Evolutionary conservation across 2,329 filamentous ascomycete genomes (phyloP), one percentile per base, ranked within the genome.

Genomic region (Aureobasidium melanogenum): DNA sequence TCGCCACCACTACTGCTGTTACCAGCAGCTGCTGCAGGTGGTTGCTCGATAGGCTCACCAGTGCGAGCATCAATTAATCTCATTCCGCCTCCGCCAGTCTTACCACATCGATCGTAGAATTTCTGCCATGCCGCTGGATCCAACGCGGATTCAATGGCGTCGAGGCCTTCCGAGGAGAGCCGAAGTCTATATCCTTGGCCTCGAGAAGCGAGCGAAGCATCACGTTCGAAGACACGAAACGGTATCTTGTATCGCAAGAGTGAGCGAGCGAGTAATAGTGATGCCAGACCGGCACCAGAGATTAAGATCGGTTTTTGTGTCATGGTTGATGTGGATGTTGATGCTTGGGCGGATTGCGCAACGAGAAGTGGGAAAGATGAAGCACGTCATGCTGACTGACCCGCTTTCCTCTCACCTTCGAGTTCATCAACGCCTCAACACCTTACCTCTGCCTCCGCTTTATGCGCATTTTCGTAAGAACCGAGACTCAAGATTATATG

Each of bases 161-260:
- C 79, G 0, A 86, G 74, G 0, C 83, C 83, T 65, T 84, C 77
- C 0, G 70, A 57, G 0, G 82, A 85, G 2, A 87, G 76, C 14
- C 84, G 80, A 7, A 86, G 74, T 2, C 84, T 74, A 70, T 87
- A 87, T 0, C 84, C 84, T 67, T 87, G 84, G 0, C 80, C 83
- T 47, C 84, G 83, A 66, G 83, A 84, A 0, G 75, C 69, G n/a
- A 79, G 70, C 2, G 73, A 76, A n/a, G 71, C 70, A 64, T 81
- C 79, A 17, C 77, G 73, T 66, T 77, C 75, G 64, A 72, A 77
- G 30, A 77, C 66, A 6, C 67, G 62, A 65, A 75, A 77, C 2
- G 75, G 74, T 24, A 77, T 76, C 0, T 63, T 65, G 32, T 67
- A 67, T 2, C 69, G 67, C 14, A 65, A 69, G 17, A 77, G 70